These are phyloP conservation scores for Suhomyces chickasaworum DNA, from an alignment of 1,139 yeast genomes.

Conservation along the genomic window DNA sequence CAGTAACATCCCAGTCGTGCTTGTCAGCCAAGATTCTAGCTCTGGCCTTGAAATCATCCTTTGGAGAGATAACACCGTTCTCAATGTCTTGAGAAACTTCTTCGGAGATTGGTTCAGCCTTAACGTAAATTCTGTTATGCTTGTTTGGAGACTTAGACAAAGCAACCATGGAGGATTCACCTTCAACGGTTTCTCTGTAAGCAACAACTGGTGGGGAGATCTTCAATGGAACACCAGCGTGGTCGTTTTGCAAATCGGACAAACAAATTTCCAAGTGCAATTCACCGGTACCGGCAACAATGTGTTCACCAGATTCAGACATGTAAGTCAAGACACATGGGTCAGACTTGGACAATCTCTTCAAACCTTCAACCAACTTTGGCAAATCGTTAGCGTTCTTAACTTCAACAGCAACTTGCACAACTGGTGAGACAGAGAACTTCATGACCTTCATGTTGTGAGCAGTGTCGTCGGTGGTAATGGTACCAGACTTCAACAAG, in stretches of 20 bases:
- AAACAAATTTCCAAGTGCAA: conserved; percentile 98
- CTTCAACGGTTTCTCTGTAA: conserved; percentile 97
- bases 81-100: conserved; percentile 93
- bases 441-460: conserved; percentile 99
- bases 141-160: conserved; percentile 99
- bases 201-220: conserved; percentile 97
- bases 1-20: conserved; percentile 99
- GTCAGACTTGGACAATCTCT: conserved; percentile 99
- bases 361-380: conserved; percentile 99
- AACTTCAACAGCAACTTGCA: conserved; percentile 98
- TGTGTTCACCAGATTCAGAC: conserved; percentile 97
- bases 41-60: conserved; percentile 99
- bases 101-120: conserved; percentile 95
- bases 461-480: conserved; percentile 94
- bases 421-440: conserved; percentile 99
- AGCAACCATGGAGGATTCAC: conserved; percentile 92
- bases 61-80: conserved; percentile 86
- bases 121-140: conserved; percentile 99
- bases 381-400: conserved; percentile 99
- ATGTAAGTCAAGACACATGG: conserved; percentile 93
- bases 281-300: conserved; percentile 99
- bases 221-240: conserved; percentile 99
- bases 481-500: conserved; percentile 98
- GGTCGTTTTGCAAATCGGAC: conserved; percentile 95
- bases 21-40: conserved; percentile 99